A percentile compares a stretch with the other conserved stretches of the same genome.
Evolutionary conservation across 805 yeast species (phyloP).

Genomic region (Wickerhamiella brachini): DNA sequence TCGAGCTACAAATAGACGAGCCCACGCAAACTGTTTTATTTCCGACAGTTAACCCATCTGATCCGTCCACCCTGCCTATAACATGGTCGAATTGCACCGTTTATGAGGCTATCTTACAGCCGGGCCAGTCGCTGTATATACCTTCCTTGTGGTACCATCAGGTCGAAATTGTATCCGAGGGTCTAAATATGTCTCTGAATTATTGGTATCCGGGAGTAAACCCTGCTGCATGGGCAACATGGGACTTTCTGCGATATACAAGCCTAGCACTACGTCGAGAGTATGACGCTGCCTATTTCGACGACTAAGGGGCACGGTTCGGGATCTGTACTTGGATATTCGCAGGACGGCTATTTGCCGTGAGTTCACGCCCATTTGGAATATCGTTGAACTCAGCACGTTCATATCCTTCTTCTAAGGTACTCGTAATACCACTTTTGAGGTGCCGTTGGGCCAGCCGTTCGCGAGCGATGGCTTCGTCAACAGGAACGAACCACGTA

Average conservation of each 20-base stretch:
- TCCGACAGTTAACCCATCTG: slow-evolving; percentile 19
- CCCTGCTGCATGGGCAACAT: slow-evolving; percentile 20
- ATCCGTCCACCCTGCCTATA: slow-evolving; percentile 14
- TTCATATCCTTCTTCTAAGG: slow-evolving; percentile 24
- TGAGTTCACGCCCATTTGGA: slow-evolving; percentile 41
- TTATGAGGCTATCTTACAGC: slow-evolving; percentile 21
- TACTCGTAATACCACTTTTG: slow-evolving; percentile 25
- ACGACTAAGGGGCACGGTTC: not conserved
- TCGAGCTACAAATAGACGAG: slow-evolving; percentile 11
- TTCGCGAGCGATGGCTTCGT: slow-evolving; percentile 31
- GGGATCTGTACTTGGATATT: not conserved
- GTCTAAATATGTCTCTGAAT: slow-evolving; percentile 20
- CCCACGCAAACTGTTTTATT: slow-evolving; percentile 17
- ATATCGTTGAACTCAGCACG: slow-evolving; percentile 39
- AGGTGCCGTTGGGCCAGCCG: slow-evolving; percentile 58
- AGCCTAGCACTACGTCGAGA: slow-evolving; percentile 14
- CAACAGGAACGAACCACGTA: slow-evolving; percentile 35
- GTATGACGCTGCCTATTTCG: slow-evolving; percentile 15
- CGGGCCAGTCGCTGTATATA: slow-evolving; percentile 27
- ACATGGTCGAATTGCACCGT: slow-evolving; percentile 9
- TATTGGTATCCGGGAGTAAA: slow-evolving; percentile 22
- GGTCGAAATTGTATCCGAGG: slow-evolving; percentile 18
- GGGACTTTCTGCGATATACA: slow-evolving; percentile 21
- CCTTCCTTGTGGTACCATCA: slow-evolving; percentile 32
- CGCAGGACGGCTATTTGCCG: slow-evolving; percentile 21